Evolutionary conservation across 2,329 filamentous ascomycete genomes (phyloP).

Genomic region (Plenodomus tracheiphilus): DNA sequence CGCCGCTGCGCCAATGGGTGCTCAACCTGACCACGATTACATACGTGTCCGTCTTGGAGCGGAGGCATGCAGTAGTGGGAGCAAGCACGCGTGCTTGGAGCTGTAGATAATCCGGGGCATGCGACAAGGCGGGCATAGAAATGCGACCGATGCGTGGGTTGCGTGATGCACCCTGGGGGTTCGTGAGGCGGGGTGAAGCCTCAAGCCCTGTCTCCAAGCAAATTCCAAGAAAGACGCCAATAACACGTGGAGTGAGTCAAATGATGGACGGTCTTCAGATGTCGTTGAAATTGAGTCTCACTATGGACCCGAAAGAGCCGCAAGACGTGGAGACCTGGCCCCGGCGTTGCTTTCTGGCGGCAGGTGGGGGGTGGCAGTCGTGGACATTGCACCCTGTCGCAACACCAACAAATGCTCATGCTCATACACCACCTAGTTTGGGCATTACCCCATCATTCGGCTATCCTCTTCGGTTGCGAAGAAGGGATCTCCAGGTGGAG

Average conservation of each 20-base stretch:
- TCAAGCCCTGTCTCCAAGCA: background rate
- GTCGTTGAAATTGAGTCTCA: conserved; percentile 23
- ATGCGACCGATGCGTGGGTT: background rate
- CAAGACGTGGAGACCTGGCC: conserved; percentile 15
- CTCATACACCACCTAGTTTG: background rate
- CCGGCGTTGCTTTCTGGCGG: conserved; percentile 3
- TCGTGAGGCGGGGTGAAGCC: background rate
- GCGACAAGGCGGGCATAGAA: background rate
- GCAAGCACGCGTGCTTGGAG: background rate
- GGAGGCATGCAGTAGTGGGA: background rate
- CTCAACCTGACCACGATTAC: background rate
- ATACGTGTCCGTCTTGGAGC: conserved; percentile 1
- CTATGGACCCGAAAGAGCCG: conserved; percentile 22
- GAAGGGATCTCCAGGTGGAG: background rate
- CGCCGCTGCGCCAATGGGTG: conserved; percentile 10
- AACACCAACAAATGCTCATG: background rate
- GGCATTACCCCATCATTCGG: background rate
- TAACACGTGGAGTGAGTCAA: background rate
- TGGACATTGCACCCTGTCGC: background rate
- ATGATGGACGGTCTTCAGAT: background rate
- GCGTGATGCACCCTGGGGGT: background rate
- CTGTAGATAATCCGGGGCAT: conserved; percentile 1
- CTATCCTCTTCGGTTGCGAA: background rate
- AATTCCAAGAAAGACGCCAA: background rate
- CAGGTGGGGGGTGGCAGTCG: conserved; percentile 9